phyloP scores from a whole-genome alignment of 148 eudicot species.

The Fallopia convolvulus region DNA sequence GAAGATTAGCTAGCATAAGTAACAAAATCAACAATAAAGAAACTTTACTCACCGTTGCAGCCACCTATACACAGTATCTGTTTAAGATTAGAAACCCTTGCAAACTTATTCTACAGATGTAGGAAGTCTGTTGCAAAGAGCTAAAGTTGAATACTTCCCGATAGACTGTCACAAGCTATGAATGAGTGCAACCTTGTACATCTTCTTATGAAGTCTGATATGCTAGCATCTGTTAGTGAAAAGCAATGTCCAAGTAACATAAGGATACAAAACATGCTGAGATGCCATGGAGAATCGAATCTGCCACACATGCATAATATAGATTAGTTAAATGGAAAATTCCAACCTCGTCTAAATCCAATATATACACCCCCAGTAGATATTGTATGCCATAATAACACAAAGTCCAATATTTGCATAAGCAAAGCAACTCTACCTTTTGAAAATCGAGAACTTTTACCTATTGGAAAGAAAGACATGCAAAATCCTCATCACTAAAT shows the following conservation, averaged over 20 bases:
- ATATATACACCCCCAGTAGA: neutral
- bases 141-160: constrained; percentile 45
- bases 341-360: neutral
- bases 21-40: neutral
- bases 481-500: neutral
- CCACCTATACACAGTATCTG: constrained; percentile 69
- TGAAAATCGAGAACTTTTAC: neutral
- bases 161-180: constrained; percentile 57
- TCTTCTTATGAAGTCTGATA: constrained; percentile 43
- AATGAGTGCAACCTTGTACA: constrained; percentile 57
- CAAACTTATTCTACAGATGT: constrained; percentile 14
- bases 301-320: constrained; percentile 32
- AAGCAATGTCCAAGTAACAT: constrained; percentile 61
- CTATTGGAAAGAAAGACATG: neutral
- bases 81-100: constrained; percentile 21
- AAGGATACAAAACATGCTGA: constrained; percentile 49
- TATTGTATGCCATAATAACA: neutral
- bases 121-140: constrained; percentile 45
- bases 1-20: neutral
- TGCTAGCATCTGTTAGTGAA: constrained; percentile 67
- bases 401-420: neutral
- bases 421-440: neutral
- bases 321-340: neutral
- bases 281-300: constrained; percentile 51
- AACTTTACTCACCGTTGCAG: constrained; percentile 47